Evolutionary conservation across 2,329 filamentous ascomycete genomes (phyloP).

Genomic region (Stachybotrys echinatus): DNA sequence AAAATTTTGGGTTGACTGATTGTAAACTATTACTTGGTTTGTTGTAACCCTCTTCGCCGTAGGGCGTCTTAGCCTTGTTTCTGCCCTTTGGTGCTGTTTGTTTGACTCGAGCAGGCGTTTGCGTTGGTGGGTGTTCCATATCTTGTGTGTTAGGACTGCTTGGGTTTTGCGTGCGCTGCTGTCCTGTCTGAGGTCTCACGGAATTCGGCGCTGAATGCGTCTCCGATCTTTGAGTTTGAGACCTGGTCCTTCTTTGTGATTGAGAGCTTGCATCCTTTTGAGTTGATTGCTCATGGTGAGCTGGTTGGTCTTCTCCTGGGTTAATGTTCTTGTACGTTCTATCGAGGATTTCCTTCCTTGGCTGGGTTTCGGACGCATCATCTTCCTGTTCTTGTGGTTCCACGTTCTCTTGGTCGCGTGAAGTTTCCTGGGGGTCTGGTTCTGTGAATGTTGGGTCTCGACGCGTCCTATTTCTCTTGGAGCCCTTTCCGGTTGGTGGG

Average conservation of each 20-base stretch:
- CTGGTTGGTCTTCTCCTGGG: too few relatives aligned
- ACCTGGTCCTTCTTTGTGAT: neutral
- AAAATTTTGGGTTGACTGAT: too few relatives aligned
- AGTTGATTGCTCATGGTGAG: too few relatives aligned
- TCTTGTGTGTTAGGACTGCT: neutral
- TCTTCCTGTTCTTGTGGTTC: neutral
- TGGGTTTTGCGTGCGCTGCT: too few relatives aligned
- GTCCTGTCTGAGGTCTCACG: too few relatives aligned
- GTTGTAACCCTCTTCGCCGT: neutral
- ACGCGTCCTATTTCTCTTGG: too few relatives aligned
- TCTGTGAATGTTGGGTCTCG: too few relatives aligned
- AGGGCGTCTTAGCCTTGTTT: neutral
- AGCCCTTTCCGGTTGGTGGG: too few relatives aligned
- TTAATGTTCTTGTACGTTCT: neutral
- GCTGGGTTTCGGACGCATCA: conserved; percentile 2
- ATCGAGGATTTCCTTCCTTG: too few relatives aligned
- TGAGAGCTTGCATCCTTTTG: neutral
- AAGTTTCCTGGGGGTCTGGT: too few relatives aligned
- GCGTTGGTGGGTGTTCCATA: neutral
- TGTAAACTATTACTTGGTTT: neutral
- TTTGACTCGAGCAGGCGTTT: neutral
- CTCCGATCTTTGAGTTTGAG: neutral
- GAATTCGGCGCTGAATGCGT: too few relatives aligned
- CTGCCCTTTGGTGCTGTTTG: neutral
- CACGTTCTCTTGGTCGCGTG: too few relatives aligned